Conservation (phyloP, 2,329 filamentous ascomycete species). For the Penicillium sp. region DNA sequence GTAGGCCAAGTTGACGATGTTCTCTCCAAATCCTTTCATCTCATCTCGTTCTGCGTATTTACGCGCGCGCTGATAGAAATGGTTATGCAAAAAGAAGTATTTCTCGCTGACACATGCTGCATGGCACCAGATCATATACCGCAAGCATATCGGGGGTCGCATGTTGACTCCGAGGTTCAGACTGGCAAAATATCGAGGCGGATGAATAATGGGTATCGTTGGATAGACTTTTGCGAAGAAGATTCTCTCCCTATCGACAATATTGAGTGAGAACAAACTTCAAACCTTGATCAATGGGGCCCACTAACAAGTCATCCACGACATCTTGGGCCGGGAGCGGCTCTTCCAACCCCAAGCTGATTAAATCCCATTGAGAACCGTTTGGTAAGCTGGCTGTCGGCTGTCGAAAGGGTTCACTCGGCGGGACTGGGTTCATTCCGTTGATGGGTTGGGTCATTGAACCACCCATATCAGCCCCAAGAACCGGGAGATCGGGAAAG, state of each 20-base stretch:
- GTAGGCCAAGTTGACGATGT: conserved; percentile 77
- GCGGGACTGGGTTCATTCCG: conserved; percentile 20
- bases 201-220: conserved; percentile 82
- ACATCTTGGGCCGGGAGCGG: conserved; percentile 70
- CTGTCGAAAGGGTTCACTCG: conserved; percentile 18
- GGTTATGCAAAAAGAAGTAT: conserved; percentile 69
- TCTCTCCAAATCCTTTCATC: conserved; percentile 85
- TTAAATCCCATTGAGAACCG: conserved; percentile 75
- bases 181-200: conserved; percentile 75
- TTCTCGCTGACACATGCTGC: conserved; percentile 82
- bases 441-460: conserved; percentile 24
- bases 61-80: conserved; percentile 82
- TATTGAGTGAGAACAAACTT: conserved; percentile 11
- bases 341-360: conserved; percentile 75
- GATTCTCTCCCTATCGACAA: conserved; percentile 59
- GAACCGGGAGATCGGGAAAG: conserved; percentile 22
- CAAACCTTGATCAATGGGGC: not conserved
- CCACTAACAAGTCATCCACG: conserved; percentile 70
- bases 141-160: conserved; percentile 77
- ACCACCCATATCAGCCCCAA: conserved; percentile 19
- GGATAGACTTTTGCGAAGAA: conserved; percentile 90
- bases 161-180: conserved; percentile 84
- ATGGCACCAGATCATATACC: conserved; percentile 94
- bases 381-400: conserved; percentile 22
- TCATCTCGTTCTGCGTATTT: conserved; percentile 89